Conservation (phyloP, 2,329 filamentous ascomycete genomes). For the Penicillium sp. region DNA sequence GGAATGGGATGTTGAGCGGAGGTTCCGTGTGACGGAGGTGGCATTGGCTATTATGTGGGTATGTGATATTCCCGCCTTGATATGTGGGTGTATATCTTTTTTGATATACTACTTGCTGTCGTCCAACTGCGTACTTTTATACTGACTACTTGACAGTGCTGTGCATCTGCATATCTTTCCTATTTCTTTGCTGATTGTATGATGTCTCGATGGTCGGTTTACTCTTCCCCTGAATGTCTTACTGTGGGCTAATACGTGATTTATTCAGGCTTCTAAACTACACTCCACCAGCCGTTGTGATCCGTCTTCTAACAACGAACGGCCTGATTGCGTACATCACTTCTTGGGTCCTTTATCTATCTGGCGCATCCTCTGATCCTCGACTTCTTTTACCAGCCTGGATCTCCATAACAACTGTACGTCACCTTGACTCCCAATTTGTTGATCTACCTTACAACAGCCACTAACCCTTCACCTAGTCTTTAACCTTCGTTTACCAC, state of each 20-base stretch:
- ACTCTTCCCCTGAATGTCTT: not conserved
- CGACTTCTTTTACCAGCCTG: conserved; percentile 71
- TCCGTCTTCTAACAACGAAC: conserved; percentile 73
- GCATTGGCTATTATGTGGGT: conserved; percentile 73
- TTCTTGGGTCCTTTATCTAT: conserved; percentile 67
- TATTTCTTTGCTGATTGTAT: conserved; percentile 83
- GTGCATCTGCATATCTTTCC: conserved; percentile 71
- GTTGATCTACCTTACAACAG: not conserved
- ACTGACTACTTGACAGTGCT: conserved; percentile 51
- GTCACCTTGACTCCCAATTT: conserved; percentile 15
- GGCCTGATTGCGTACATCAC: conserved; percentile 73
- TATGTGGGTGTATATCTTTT: conserved; percentile 21
- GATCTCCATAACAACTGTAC: conserved; percentile 72
- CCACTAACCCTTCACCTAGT: conserved; percentile 43
- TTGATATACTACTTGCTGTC: conserved; percentile 4
- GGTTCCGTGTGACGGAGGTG: conserved; percentile 64
- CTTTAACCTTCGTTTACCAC: conserved; percentile 71
- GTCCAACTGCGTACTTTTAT: not conserved
- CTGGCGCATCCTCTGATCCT: conserved; percentile 67
- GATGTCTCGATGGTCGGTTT: conserved; percentile 72
- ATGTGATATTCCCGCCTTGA: conserved; percentile 28
- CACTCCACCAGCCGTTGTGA: conserved; percentile 71
- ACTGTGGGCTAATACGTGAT: not conserved
- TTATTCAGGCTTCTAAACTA: conserved; percentile 73
- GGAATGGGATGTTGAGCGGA: conserved; percentile 46